Conservation (phyloP, 75 land plant genomes). For the Cunninghamia lanceolata region DNA sequence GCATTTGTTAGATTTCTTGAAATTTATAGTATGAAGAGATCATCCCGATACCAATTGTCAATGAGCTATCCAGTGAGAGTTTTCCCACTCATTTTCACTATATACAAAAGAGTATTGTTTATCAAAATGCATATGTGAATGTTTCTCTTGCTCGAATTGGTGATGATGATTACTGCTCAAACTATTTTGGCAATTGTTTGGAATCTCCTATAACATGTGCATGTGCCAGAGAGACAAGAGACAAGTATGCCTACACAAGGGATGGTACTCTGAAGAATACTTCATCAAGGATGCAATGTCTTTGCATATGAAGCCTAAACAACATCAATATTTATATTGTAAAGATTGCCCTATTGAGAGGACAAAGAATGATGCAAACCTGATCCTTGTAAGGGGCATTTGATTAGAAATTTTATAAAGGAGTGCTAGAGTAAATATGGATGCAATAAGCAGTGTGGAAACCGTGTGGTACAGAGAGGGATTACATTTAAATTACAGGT, state of each 20-base stretch:
- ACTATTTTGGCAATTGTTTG: too few relatives aligned
- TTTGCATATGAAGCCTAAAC: conserved; percentile 19
- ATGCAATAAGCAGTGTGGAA: conserved; percentile 74
- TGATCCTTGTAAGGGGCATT: conserved; percentile 72
- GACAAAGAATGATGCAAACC: conserved; percentile 35
- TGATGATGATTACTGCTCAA: conserved; percentile 87
- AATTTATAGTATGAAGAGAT: conserved; percentile 69
- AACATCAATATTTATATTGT: conserved; percentile 34
- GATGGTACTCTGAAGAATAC: conserved; percentile 51
- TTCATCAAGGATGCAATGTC: conserved; percentile 48
- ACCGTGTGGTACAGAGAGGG: conserved; percentile 85
- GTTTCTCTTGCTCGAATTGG: conserved; percentile 70
- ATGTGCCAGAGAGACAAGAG: conserved; percentile 84
- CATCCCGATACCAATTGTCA: conserved; percentile 52
- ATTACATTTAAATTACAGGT: conserved; percentile 71
- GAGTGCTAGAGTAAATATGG: conserved; percentile 98
- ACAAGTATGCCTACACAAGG: conserved; percentile 67
- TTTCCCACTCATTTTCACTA: conserved; percentile 52
- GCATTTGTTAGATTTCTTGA: too few relatives aligned
- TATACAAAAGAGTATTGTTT: conserved; percentile 39
- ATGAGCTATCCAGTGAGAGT: too few relatives aligned
- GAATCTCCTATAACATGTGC: conserved; percentile 74
- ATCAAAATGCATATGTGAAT: conserved; percentile 69
- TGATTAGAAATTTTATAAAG: conserved; percentile 71
- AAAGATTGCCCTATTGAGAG: conserved; percentile 76